phyloP scores from a whole-genome alignment of 192 early-diverging fungal species.

The Coemansia sp. region DNA sequence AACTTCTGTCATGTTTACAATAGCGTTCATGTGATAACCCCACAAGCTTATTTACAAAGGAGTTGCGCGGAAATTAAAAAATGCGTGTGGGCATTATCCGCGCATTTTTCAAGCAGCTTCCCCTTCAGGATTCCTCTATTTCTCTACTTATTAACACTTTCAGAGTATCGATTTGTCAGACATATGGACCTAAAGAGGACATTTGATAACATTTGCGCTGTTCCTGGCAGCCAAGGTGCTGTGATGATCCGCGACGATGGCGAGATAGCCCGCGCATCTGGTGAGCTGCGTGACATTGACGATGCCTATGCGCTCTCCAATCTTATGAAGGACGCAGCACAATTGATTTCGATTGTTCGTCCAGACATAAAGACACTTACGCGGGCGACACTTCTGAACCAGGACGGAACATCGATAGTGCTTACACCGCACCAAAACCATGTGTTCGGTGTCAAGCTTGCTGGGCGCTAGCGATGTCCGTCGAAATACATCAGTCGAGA shows the following conservation, averaged over 20 bases:
- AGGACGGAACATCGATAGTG: constrained; percentile 30
- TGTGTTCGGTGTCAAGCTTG: constrained; percentile 39
- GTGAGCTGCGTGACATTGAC: constrained; percentile 20
- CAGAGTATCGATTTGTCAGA: too few relatives aligned
- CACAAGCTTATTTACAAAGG: background rate
- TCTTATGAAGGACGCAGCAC: constrained; percentile 43
- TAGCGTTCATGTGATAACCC: background rate
- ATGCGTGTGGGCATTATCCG: background rate
- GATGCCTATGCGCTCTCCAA: constrained; percentile 36
- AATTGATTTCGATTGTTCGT: constrained; percentile 29
- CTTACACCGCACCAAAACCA: constrained; percentile 41
- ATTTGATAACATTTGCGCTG: constrained; percentile 47
- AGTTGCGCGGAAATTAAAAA: background rate
- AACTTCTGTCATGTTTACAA: background rate
- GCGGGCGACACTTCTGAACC: constrained; percentile 32
- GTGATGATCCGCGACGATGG: constrained; percentile 53
- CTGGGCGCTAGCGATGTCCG: constrained; percentile 13
- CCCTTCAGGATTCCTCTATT: background rate
- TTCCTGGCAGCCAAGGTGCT: constrained; percentile 43
- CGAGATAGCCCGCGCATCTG: constrained; percentile 36
- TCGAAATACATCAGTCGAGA: background rate
- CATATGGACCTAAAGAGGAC: constrained; percentile 47
- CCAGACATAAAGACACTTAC: constrained; percentile 35
- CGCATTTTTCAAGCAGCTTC: background rate
- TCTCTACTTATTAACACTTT: background rate